These are phyloP conservation scores for Pseudozyma sp. DNA, from an alignment of 1,284 basidiomycete species.

Conservation along the genomic window DNA sequence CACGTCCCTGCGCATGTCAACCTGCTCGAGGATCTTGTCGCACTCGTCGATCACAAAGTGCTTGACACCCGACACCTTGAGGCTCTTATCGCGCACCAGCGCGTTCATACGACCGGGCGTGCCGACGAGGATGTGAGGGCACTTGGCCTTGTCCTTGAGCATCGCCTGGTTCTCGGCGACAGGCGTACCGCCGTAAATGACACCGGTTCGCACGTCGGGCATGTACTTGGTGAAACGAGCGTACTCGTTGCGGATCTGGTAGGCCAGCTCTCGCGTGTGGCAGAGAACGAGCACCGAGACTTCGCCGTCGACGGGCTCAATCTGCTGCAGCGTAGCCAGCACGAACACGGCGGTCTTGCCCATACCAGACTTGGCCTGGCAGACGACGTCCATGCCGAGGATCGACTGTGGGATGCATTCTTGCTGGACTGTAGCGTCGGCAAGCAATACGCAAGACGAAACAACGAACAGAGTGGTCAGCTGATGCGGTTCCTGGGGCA, in stretches of 20 bases:
- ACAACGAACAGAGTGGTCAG: conserved; percentile 1
- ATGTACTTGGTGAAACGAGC: conserved; percentile 99
- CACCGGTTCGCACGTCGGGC: conserved; percentile 96
- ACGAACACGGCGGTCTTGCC: conserved; percentile 99
- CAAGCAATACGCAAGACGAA: background rate
- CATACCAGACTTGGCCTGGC: conserved; percentile 99
- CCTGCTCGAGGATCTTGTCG: conserved; percentile 99
- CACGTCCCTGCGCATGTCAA: conserved; percentile 99
- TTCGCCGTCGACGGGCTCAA: conserved; percentile 98
- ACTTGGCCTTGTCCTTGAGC: conserved; percentile 94
- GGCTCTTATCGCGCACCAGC: conserved; percentile 66
- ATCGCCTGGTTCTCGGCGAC: conserved; percentile 93
- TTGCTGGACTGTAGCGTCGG: conserved; percentile 83
- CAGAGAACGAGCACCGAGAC: conserved; percentile 97
- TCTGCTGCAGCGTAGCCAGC: conserved; percentile 94
- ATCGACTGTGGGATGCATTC: conserved; percentile 99
- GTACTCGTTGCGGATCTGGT: conserved; percentile 99
- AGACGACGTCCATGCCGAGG: conserved; percentile 98
- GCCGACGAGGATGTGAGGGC: conserved; percentile 98
- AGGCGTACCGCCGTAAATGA: conserved; percentile 97
- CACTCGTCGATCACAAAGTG: conserved; percentile 99
- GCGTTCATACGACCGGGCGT: conserved; percentile 80
- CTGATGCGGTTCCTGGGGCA: background rate
- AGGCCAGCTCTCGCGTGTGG: conserved; percentile 98
- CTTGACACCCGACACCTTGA: conserved; percentile 69